Evolutionary conservation across 495 filamentous ascomycete species (phyloP), one percentile per base, ranked within the genome.

Genomic region (Chaetomium tenue): DNA sequence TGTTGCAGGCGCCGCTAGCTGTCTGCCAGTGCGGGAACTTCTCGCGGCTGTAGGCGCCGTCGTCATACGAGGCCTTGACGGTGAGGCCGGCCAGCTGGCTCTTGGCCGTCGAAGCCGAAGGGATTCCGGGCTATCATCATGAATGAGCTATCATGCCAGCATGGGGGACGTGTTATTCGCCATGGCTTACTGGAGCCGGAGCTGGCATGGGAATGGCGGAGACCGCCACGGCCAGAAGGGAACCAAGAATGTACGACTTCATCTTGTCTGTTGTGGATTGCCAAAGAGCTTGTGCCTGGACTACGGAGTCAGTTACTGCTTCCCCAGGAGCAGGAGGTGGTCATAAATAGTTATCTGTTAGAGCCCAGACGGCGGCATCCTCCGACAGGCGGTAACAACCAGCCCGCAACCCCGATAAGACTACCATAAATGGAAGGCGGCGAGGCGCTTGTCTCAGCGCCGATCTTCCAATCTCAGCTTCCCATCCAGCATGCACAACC

Each of bases 1-100:
- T 84, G 67, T 88, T 82, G 78, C 88, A 90, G 7, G 72, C 77
- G 0, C 88, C 88, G 56, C 66, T 76, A 70, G 86, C 83, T 20
- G 82, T 87, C 60, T 79, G 84, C 89, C 89, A 91, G 67, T 83
- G 82, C 5, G 87, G 87, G 75, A 91, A 91, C 23, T 86, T 73
- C 63, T 81, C 81, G 23, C 89, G 86, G 42, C 76, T 57, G 68
- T 91, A 91, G 1, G 69, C 79, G 57, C 77, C 78, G 54, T 82
- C 78, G 33, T 86, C 79, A 23, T 77, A 79, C 53, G 81, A 75
- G 3, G 84, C 72, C 12, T 81, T 78, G 16, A 87, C 83, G 2
- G 81, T 84, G 20, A 91, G 70, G 3, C 61, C 70, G 1, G 79
- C 79, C 16, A 91, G 82, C 63, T 83, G 76, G 33, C 73, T 81